Base-by-base conservation (phyloP, 768 basidiomycete species). In the Phallus indusiatus region DNA sequence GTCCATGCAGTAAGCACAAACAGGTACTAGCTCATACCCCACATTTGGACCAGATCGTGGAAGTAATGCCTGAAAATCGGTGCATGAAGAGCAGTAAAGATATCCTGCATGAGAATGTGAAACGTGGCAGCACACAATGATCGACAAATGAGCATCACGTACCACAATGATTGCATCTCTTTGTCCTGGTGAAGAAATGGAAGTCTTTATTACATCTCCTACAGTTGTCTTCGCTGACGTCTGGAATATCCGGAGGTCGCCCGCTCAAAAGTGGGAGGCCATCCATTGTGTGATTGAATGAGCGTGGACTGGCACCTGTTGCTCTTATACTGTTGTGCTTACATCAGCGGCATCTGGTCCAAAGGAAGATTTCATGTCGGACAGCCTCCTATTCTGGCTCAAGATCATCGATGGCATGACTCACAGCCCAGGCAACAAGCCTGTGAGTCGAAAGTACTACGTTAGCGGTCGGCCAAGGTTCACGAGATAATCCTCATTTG, bases 81-180 rank as follows among this genome's bases (percentile, higher is more conserved):
- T 75, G 69, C 89, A 91, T 47, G 78, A 81, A 37, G 81, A 76
- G 66, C 89, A 91, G 66, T 88, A 90, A 5, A 74, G 70, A 68
- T 82, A 86, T 34, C 88, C 88, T 90, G 65, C 18, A 62, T 36
- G 42, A 36, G 8, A 59, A 28, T 54, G 56, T 53, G 28, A 47
- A 47, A 34, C 61, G 61, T 56, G 28, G 28, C 28, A 28, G 7
- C 7, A 28, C 28, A 28, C 46, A 48, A 22, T 28, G 42, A 48
- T 42, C 52, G 9, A 36, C 49, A 57, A 37, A 34, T 47, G 22
- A 54, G 35, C 22, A 61, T 8, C 16, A 67, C 82, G 64, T 67
- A 86, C 88, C 86, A 67, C 88, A 90, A 65, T 90, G 88, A 67
- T 86, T 81, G 68, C 88, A 90, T 62, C 72, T 79, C 63, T 81